phyloP scores from a whole-genome alignment of 202 grass and related monocot genomes.

The Setaria italica region DNA sequence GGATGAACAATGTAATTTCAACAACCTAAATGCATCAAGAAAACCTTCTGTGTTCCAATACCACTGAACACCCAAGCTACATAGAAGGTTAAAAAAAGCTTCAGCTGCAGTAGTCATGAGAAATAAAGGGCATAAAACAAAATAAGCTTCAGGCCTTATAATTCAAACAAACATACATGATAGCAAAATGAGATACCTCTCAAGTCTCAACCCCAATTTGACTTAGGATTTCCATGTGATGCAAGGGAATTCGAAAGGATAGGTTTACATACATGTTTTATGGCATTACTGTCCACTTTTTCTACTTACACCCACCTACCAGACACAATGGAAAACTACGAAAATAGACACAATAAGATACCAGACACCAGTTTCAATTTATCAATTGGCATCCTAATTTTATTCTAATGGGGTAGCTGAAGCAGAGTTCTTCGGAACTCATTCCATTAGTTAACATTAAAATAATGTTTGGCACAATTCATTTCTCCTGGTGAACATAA shows the following conservation, averaged over 20 bases:
- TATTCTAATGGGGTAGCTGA: neutral
- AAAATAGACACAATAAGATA: neutral
- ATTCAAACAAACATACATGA: slow-evolving; percentile 24
- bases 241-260: slow-evolving; percentile 1
- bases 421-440: neutral
- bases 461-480: neutral
- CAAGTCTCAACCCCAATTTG: neutral
- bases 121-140: neutral
- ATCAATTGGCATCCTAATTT: neutral
- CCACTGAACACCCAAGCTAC: neutral
- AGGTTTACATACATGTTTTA: slow-evolving; percentile 12
- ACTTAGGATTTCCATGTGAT: slow-evolving; percentile 2
- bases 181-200: slow-evolving; percentile 4
- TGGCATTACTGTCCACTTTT: neutral
- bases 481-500: neutral
- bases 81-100: neutral
- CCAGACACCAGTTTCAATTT: neutral
- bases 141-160: neutral
- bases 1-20: neutral
- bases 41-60: neutral
- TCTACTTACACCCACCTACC: neutral
- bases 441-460: neutral
- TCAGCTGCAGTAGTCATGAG: neutral
- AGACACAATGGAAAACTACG: neutral
- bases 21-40: slow-evolving; percentile 9